Evolutionary conservation across 257 asterid genomes (phyloP), one percentile per base, ranked within the genome.

Genomic region (Solanum megistacrolobum): DNA sequence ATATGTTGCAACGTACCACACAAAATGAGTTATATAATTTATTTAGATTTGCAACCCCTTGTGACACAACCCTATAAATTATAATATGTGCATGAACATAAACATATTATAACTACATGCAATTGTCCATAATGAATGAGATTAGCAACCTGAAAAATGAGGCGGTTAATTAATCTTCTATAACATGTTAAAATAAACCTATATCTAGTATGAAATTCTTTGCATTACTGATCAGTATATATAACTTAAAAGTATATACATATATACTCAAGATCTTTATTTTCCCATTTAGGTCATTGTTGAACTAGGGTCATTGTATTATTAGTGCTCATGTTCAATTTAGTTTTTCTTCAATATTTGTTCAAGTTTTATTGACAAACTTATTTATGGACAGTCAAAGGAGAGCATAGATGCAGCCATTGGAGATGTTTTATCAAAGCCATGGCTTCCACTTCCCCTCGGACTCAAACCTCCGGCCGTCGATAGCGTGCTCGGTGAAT

Each of bases 371-470:
- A 79, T 16, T 14, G 21, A 43, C 38, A 14, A 34, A n/a, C 8
- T 34, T 7, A 4, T 78, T 8, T 79, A 12, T 25, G 66, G 0
- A 41, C 91, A 96, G 99, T 93, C 99, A 18, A 96, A 95, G 93
- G 99, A 96, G 95, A 94, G 98, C 86, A 92, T 96, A 38, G 98
- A 96, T 86, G 98, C 99, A 38, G 98, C 98, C 1, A 94, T 95
- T 27, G 98, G 97, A 92, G 99, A 96, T 73, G 99, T 90, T 79
- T 87, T 96, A 89, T 87, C 96, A 12, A 94, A 95, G 92, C 99
- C 99, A 81, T 96, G 99, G 99, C 93, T 90, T 92, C 98, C 98
- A 83, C 95, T 96, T 91, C 99, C 98, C 6, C 94, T 96, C 0
- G 98, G 99, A 55, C 93, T 96, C 88, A 96, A 95, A 88, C 98